Conservation (phyloP, 2,329 filamentous ascomycete genomes). For the Hymenoscyphus infarciens region DNA sequence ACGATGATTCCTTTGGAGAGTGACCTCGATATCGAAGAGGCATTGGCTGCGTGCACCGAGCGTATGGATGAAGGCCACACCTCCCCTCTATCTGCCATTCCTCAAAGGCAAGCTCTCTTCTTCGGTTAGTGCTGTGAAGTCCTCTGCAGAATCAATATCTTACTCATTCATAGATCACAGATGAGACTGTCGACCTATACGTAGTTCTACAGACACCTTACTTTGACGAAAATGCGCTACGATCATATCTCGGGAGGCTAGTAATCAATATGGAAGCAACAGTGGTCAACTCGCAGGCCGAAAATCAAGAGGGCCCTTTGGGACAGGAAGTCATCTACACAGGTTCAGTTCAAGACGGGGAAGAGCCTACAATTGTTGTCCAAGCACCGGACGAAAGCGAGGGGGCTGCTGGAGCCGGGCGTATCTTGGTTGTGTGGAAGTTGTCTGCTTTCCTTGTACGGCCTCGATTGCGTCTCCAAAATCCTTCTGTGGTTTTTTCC, state of each 20-base stretch:
- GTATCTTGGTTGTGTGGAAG: constrained; percentile 58
- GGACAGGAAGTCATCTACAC: constrained; percentile 59
- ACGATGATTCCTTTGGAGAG: constrained; percentile 59
- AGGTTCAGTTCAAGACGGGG: constrained; percentile 47
- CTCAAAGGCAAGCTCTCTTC: constrained; percentile 62
- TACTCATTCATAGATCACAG: constrained; percentile 55
- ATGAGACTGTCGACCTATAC: constrained; percentile 69
- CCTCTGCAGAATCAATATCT: constrained; percentile 36
- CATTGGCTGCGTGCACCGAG: constrained; percentile 43
- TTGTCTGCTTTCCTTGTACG: constrained; percentile 54
- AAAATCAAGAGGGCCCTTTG: constrained; percentile 43
- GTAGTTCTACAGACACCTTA: constrained; percentile 64
- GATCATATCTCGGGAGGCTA: constrained; percentile 59
- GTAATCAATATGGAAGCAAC: constrained; percentile 64
- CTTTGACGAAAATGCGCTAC: constrained; percentile 53
- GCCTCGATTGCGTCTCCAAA: constrained; percentile 62
- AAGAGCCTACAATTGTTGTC: constrained; percentile 48
- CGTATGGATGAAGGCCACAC: constrained; percentile 36
- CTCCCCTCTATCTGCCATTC: constrained; percentile 51
- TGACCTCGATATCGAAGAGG: constrained; percentile 50
- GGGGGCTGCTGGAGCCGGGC: constrained; percentile 34
- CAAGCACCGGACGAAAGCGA: constrained; percentile 41
- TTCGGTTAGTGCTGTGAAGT: constrained; percentile 56
- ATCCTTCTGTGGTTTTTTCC: constrained; percentile 63
- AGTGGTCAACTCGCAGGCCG: constrained; percentile 54